phyloP scores from a whole-genome alignment of 495 filamentous ascomycete genomes.

The Aspergillus leporis region DNA sequence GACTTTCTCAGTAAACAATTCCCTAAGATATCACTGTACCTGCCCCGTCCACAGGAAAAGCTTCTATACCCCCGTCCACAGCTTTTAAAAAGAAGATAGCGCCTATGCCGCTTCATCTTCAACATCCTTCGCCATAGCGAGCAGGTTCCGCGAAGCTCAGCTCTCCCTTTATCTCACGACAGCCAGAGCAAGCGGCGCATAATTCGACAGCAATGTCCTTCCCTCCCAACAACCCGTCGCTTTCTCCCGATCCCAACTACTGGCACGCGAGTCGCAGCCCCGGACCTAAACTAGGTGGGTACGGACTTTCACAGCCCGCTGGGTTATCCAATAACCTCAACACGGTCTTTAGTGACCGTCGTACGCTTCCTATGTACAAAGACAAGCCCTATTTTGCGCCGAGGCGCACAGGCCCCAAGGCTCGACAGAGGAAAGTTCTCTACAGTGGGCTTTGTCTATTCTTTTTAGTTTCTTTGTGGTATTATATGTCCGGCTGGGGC shows the following conservation, averaged over 20 bases:
- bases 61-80: neutral
- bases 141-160: neutral
- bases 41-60: neutral
- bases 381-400: constrained; percentile 81
- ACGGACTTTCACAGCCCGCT: constrained; percentile 38
- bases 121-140: neutral
- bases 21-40: neutral
- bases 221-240: constrained; percentile 69
- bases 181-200: constrained; percentile 13
- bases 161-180: neutral
- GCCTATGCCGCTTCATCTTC: neutral
- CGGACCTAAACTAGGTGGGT: constrained; percentile 34
- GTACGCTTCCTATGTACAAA: constrained; percentile 91
- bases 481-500: constrained; percentile 57
- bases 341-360: constrained; percentile 55
- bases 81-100: neutral
- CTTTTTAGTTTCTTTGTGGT: constrained; percentile 50
- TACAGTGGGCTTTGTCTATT: constrained; percentile 26
- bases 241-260: constrained; percentile 68
- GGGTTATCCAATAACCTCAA: constrained; percentile 46
- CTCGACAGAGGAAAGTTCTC: constrained; percentile 29
- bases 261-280: constrained; percentile 60
- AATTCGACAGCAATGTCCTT: constrained; percentile 24
- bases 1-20: neutral
- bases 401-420: constrained; percentile 41